Percentiles rank a stretch among this genome's conserved stretches.
These are phyloP conservation scores for Ambispora gerdemannii DNA, from an alignment of 192 early-diverging fungal genomes.

Conservation along the genomic window DNA sequence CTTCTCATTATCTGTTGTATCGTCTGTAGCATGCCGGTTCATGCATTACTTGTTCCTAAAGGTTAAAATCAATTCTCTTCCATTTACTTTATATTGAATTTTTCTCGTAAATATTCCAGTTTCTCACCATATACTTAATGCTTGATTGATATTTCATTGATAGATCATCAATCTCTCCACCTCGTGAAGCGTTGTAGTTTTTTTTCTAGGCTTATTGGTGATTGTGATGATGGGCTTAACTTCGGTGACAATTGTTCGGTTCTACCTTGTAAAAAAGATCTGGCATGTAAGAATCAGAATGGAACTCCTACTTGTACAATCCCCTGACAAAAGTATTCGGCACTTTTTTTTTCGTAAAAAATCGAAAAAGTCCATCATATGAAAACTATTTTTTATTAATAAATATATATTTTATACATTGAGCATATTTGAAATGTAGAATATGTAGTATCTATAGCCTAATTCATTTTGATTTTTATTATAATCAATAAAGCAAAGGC, in stretches of 20 bases:
- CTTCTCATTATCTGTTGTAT: constrained; percentile 28
- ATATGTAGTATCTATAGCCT: constrained; percentile 3
- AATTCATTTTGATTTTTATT: constrained; percentile 13
- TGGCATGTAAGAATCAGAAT: neutral
- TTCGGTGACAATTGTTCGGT: constrained; percentile 25
- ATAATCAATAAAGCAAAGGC: too few relatives aligned
- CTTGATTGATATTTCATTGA: constrained; percentile 27
- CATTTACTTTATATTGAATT: constrained; percentile 31
- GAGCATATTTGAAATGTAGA: constrained; percentile 2
- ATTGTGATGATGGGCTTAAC: constrained; percentile 17
- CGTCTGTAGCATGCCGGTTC: constrained; percentile 23
- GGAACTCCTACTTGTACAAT: constrained; percentile 28
- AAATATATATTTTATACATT: constrained; percentile 1
- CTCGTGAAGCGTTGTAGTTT: constrained; percentile 23
- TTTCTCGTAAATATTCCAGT: constrained; percentile 25
- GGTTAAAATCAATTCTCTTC: constrained; percentile 30
- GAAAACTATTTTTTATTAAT: constrained; percentile 17
- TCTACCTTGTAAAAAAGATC: constrained; percentile 27
- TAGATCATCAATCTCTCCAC: constrained; percentile 11
- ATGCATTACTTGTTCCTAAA: constrained; percentile 27
- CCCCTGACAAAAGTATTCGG: constrained; percentile 14
- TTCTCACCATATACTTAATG: constrained; percentile 22
- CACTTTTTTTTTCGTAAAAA: constrained; percentile 6
- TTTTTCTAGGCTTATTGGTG: constrained; percentile 11
- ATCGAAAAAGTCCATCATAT: constrained; percentile 13